Evolutionary conservation across 768 basidiomycete genomes (phyloP), one percentile per base, ranked within the genome.

Genomic region (Termitomyces sp.): DNA sequence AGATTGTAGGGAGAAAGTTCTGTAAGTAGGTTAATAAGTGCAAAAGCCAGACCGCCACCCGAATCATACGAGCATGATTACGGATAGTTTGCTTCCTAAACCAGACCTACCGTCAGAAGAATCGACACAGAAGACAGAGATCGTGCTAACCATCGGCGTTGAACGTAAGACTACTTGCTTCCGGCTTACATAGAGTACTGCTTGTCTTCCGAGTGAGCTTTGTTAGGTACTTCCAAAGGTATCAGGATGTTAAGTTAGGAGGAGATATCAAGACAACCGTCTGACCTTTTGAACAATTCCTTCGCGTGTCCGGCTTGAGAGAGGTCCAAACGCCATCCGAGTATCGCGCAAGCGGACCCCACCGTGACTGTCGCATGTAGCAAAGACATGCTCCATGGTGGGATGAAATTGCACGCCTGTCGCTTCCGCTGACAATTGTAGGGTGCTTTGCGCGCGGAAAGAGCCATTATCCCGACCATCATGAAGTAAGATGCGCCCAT

Each of bases 1-100:
- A 92, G 14, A 92, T 80, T 1, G 87, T 87, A 0, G 90, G 89
- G 45, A 77, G 72, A 68, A 82, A 85, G 58, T 87, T 77, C 89
- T 91, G 59, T 23, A 31, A 21, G 30, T 50, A 33, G 38, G 31
- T 53, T 31, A 21, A 38, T 55, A 52, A 33, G 26, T 12, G 37
- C 5, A 11, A 44, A 42, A 23, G 11, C 61, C 23, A 53, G 5
- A 50, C 21, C 40, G 26, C 40, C 45, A 40, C 38, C 19, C 17
- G 3, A 43, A 43, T 62, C 82, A 44, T 63, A 90, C 89, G 19
- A 86, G 76, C 69, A 89, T 81, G 3, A 85, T 84, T 12, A 87
- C 82, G 5, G 82, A 84, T 3, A 91, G 67, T 66, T 75, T 84
- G 15, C 70, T 76, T 21, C 89, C 89, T 90, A 54, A 17, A 30